Base-by-base conservation (phyloP, 768 basidiomycete genomes). In the Podaxis rugospora region DNA sequence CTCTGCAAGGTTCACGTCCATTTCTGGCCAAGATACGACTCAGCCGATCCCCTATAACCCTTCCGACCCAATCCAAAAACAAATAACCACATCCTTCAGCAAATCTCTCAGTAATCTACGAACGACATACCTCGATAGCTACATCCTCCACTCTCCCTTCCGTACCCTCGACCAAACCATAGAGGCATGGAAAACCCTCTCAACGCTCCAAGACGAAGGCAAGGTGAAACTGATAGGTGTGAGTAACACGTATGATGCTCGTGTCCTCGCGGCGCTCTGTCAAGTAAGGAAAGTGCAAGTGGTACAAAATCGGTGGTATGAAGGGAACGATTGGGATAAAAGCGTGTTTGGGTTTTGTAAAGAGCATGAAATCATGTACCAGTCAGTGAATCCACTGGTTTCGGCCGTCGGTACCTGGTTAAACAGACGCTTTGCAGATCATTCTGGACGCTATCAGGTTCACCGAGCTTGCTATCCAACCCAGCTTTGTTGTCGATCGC, bases 381-480 rank as follows among this genome's bases (percentile, higher is more conserved):
- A 93, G 89, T 92, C 64, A 25, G 66, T 66, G 42, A 32, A 9
- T 32, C 9, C 32, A 9, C 32, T 32, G 7, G 2, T 32, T 32
- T 9, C 9, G 32, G 32, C 32, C 32, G 32, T 14, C 4, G 13
- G 13, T 42, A 42, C 9, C 18, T 18, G n/a, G n/a, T n/a, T 18
- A 44, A 44, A 16, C n/a, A 4, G 23, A 16, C 44, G 47, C 16
- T 21, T 25, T n/a, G n/a, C 65, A 92, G 91, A 66, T 92, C 91
- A 14, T 93, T 94, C 71, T 93, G 93, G 92, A 93, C 93, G 23
- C 74, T 95, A 23, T 81, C 88, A 1, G 89, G 90, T n/a, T 89
- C 90, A 2, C 87, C 90, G 3, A 75, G 68, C 14, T 74, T 93
- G 7, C 74, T 92, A 4, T 57, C 69, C 3, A 80, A 86, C 67